phyloP scores from a whole-genome alignment of 805 yeast genomes.

The Wickerhamiella vanderwaltii region DNA sequence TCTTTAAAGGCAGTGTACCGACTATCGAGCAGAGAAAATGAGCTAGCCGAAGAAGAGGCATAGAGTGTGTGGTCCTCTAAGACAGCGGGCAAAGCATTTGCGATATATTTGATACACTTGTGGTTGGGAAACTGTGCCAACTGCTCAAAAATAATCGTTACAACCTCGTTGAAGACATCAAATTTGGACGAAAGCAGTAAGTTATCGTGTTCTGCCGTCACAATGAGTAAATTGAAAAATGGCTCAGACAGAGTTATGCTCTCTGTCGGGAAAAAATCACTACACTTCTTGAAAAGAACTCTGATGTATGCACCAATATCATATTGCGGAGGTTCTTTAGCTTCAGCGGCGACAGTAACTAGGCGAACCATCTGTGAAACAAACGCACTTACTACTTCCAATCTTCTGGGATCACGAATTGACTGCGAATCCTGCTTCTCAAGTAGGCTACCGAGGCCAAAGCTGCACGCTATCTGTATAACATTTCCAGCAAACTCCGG shows the following conservation, averaged over 20 bases:
- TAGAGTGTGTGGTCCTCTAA: conserved; percentile 4
- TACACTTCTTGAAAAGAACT: background rate
- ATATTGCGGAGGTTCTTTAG: background rate
- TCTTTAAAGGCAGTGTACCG: background rate
- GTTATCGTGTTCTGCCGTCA: background rate
- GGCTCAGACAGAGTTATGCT: background rate
- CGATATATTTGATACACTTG: background rate
- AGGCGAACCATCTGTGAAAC: background rate
- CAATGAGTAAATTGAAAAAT: background rate
- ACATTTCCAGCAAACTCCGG: background rate
- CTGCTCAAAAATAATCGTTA: background rate
- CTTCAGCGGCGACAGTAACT: background rate
- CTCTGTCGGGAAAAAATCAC: background rate
- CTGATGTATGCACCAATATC: background rate
- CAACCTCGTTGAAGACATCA: conserved; percentile 4
- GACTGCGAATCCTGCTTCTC: background rate
- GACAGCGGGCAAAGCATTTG: background rate
- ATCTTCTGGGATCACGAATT: background rate
- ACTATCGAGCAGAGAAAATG: conserved; percentile 1
- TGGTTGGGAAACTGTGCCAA: background rate
- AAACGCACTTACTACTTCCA: background rate
- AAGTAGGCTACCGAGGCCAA: background rate
- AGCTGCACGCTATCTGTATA: background rate
- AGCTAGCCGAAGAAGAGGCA: background rate
- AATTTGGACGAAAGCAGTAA: conserved; percentile 4